These are phyloP conservation scores for Cylindrotheca closterium DNA, from an alignment of 108 stramenopile species.

Conservation along the genomic window DNA sequence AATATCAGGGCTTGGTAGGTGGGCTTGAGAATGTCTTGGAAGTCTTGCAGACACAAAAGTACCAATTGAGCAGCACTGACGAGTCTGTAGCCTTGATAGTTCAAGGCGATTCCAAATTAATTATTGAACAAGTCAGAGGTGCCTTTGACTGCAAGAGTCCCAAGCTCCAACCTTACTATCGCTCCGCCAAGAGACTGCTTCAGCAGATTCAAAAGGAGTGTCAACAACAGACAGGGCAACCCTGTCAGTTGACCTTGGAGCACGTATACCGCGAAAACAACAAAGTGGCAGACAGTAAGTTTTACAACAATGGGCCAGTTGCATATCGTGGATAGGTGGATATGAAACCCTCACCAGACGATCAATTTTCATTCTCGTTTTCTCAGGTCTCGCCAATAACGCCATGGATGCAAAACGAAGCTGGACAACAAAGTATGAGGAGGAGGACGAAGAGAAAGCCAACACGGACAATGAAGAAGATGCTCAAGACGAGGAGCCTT, in stretches of 20 bases:
- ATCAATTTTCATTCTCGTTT: neutral
- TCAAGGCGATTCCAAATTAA: constrained; percentile 74
- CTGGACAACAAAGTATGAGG: constrained; percentile 29
- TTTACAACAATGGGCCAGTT: neutral
- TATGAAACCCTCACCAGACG: too few relatives aligned
- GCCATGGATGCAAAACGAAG: constrained; percentile 70
- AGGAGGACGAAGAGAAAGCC: neutral
- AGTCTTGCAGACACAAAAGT: constrained; percentile 4
- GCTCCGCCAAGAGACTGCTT: constrained; percentile 12
- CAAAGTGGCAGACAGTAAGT: constrained; percentile 62
- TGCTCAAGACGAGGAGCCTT: too few relatives aligned
- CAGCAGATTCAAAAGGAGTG: neutral
- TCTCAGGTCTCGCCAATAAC: constrained; percentile 49
- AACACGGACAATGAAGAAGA: too few relatives aligned
- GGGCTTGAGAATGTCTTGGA: constrained; percentile 49
- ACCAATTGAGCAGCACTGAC: neutral
- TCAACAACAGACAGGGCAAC: neutral
- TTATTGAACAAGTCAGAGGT: constrained; percentile 76
- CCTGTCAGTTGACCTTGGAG: constrained; percentile 31
- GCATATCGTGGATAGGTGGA: too few relatives aligned
- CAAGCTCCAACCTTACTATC: constrained; percentile 41
- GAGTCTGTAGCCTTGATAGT: constrained; percentile 18
- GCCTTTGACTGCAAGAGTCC: constrained; percentile 51
- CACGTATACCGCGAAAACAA: constrained; percentile 77
- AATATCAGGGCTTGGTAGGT: constrained; percentile 62